A percentile compares a stretch with the other conserved stretches of the same genome.
Conservation (phyloP, 257 asterid species). For the Scutellaria baicalensis region DNA sequence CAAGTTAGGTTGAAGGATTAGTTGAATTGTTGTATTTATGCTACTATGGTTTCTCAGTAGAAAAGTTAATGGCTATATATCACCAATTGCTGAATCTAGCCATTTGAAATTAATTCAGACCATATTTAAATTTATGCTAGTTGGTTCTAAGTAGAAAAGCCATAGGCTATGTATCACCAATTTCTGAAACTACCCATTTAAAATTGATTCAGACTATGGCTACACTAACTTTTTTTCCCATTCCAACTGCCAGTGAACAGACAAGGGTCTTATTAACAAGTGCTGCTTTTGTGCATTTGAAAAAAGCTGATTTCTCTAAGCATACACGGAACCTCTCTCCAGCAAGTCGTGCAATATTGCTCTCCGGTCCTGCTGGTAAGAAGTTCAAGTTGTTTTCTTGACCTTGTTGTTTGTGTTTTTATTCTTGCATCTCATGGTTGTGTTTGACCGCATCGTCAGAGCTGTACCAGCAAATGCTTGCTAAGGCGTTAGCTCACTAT, state of each 20-base stretch:
- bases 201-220: not conserved
- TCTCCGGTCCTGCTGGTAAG: slow-evolving; percentile 89
- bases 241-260: slow-evolving; percentile 50
- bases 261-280: slow-evolving; percentile 75
- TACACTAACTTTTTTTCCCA: slow-evolving; percentile 6
- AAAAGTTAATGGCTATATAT: not conserved
- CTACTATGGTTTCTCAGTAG: not conserved
- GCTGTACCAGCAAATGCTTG: slow-evolving; percentile 75
- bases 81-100: too few species aligned
- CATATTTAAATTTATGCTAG: not conserved
- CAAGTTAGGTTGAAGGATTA: not conserved
- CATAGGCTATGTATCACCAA: not conserved
- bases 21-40: not conserved
- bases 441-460: slow-evolving; percentile 21
- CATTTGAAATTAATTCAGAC: too few species aligned
- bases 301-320: slow-evolving; percentile 46
- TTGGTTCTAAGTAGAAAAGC: not conserved
- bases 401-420: not conserved
- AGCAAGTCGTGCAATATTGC: slow-evolving; percentile 81
- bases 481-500: slow-evolving; percentile 80
- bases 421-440: not conserved
- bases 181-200: not conserved
- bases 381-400: slow-evolving; percentile 1
- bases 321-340: slow-evolving; percentile 78
- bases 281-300: slow-evolving; percentile 78